A percentile compares a stretch with the other conserved stretches of the same genome.
These are phyloP conservation scores for Hemisphaericaspora xylofermentans DNA, from an alignment of 1,139 yeast genomes.

Conservation along the genomic window DNA sequence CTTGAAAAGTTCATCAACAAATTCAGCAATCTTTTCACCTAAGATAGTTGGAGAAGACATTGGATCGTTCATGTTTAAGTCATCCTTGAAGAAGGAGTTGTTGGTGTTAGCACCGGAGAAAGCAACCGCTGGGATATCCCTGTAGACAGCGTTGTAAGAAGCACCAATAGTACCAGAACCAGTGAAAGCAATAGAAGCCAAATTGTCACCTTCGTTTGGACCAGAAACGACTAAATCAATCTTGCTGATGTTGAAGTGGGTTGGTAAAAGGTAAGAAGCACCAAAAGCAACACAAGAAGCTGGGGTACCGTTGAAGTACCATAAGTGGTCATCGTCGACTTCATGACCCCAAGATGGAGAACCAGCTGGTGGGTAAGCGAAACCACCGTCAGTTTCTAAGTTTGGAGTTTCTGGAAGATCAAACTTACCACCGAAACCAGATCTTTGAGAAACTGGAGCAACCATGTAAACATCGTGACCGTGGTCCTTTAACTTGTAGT, in stretches of 20 bases:
- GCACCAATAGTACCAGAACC: constrained; percentile 50
- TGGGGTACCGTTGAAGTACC: constrained; percentile 54
- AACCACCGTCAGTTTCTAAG: constrained; percentile 44
- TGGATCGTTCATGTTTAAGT: constrained; percentile 30
- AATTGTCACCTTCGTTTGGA: constrained; percentile 48
- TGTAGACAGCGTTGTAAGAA: constrained; percentile 41
- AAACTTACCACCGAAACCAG: constrained; percentile 60
- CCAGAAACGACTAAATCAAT: constrained; percentile 46
- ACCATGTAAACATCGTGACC: constrained; percentile 54
- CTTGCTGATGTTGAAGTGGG: constrained; percentile 31
- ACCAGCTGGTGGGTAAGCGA: constrained; percentile 40
- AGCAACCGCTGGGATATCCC: constrained; percentile 45
- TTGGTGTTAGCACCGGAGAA: constrained; percentile 45
- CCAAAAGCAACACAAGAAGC: constrained; percentile 45
- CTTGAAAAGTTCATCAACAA: constrained; percentile 33
- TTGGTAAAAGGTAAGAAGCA: constrained; percentile 39
- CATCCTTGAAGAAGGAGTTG: constrained; percentile 44
- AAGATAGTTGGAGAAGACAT: constrained; percentile 26
- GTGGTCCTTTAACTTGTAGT: constrained; percentile 51
- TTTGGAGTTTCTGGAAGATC: constrained; percentile 42
- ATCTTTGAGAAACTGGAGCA: constrained; percentile 60
- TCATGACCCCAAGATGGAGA: constrained; percentile 52
- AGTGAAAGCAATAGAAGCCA: constrained; percentile 37
- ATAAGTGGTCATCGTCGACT: constrained; percentile 38
- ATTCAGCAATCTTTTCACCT: constrained; percentile 32